Conservation (phyloP, 345 rosid genomes). For the Arabidopsis arenosa region DNA sequence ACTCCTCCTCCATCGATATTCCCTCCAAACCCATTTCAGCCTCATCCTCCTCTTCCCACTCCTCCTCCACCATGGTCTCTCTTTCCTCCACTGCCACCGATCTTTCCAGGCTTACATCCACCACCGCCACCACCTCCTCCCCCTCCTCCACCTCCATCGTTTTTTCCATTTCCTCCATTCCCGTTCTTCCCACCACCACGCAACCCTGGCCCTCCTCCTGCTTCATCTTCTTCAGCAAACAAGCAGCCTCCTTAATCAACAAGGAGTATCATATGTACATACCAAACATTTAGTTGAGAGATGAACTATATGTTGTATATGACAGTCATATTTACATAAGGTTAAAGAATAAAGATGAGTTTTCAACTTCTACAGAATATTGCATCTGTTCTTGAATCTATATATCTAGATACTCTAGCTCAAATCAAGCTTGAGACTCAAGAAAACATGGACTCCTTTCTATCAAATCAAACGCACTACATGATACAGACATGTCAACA, state of each 20-base stretch:
- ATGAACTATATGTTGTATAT: conserved; percentile 34
- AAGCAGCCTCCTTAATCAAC: conserved; percentile 28
- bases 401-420: not conserved
- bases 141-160: conserved; percentile 39
- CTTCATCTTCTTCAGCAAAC: conserved; percentile 41
- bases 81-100: conserved; percentile 49
- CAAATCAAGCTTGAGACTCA: conserved; percentile 1
- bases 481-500: not conserved
- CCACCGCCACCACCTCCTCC: conserved; percentile 35
- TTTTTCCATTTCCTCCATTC: conserved; percentile 51
- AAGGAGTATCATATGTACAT: conserved; percentile 9
- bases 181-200: conserved; percentile 52
- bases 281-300: conserved; percentile 18
- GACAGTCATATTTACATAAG: conserved; percentile 28
- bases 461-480: not conserved
- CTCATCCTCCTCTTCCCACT: conserved; percentile 30
- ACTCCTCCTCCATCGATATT: conserved; percentile 34
- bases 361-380: conserved; percentile 4
- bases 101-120: conserved; percentile 38
- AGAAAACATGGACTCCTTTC: not conserved
- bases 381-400: conserved; percentile 10
- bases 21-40: conserved; percentile 39
- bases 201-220: conserved; percentile 57
- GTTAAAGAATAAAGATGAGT: conserved; percentile 35
- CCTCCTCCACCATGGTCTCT: conserved; percentile 41